Conservation (phyloP, 1,284 basidiomycete species). For the Trametes sp. region DNA sequence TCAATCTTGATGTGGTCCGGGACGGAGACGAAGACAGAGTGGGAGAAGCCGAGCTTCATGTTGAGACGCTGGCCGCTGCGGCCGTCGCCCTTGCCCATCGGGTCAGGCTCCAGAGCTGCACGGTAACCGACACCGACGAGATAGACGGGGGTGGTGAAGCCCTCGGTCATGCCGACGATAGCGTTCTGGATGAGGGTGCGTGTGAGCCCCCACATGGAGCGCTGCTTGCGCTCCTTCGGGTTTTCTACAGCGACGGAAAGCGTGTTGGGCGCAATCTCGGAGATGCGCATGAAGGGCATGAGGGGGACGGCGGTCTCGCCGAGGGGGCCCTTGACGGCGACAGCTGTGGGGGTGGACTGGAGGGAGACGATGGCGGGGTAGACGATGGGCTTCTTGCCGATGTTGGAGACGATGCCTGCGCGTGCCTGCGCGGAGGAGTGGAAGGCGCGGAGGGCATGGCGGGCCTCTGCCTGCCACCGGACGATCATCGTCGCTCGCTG, state of each 20-base stretch:
- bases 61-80: constrained; percentile 73
- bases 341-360: constrained; percentile 55
- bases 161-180: constrained; percentile 88
- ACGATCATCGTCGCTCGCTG: constrained; percentile 40
- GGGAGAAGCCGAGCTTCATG: constrained; percentile 93
- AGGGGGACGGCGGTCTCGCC: constrained; percentile 77
- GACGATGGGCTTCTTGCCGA: constrained; percentile 82
- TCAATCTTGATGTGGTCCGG: constrained; percentile 82
- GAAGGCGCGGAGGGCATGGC: constrained; percentile 38
- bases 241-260: constrained; percentile 77
- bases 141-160: constrained; percentile 84
- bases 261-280: constrained; percentile 56
- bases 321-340: constrained; percentile 78
- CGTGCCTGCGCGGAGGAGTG: constrained; percentile 33
- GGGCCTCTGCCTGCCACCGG: constrained; percentile 34
- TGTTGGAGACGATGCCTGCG: constrained; percentile 65
- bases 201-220: constrained; percentile 93
- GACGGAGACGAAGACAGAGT: constrained; percentile 85
- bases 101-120: constrained; percentile 87
- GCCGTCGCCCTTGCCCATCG: constrained; percentile 65
- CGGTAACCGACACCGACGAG: constrained; percentile 97
- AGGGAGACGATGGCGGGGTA: constrained; percentile 76
- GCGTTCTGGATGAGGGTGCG: constrained; percentile 92
- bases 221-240: constrained; percentile 76
- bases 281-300: constrained; percentile 72